phyloP scores from a whole-genome alignment of 352 stramenopile genomes.

The Phytophthora kernoviae region DNA sequence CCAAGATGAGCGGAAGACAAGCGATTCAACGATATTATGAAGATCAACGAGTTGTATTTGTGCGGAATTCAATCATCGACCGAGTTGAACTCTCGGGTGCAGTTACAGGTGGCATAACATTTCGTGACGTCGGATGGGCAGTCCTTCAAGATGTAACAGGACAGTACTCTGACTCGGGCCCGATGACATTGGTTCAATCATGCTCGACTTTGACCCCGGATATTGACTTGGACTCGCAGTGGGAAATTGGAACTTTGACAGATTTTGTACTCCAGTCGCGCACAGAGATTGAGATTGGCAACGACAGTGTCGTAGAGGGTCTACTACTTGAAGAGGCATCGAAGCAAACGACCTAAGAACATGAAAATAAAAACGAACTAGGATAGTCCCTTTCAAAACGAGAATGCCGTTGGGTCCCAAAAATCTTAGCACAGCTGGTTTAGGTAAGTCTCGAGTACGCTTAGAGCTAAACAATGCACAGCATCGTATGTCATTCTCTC shows the following conservation, averaged over 20 bases:
- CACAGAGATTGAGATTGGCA: constrained; percentile 26
- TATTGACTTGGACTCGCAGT: constrained; percentile 36
- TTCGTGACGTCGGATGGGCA: constrained; percentile 35
- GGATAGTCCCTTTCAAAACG: too few species aligned
- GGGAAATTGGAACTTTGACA: constrained; percentile 41
- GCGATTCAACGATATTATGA: constrained; percentile 32
- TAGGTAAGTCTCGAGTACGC: too few species aligned
- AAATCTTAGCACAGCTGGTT: too few species aligned
- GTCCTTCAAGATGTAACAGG: constrained; percentile 29
- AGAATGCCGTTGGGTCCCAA: too few species aligned
- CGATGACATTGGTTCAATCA: constrained; percentile 29
- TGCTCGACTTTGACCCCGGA: constrained; percentile 31
- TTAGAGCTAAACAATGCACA: too few species aligned
- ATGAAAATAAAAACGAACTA: too few species aligned
- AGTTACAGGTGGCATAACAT: constrained; percentile 14
- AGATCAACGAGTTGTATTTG: constrained; percentile 23
- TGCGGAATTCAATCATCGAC: constrained; percentile 28
- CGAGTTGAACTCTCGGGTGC: constrained; percentile 6
- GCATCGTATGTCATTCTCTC: too few species aligned
- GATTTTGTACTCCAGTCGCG: constrained; percentile 47
- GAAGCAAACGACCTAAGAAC: background rate
- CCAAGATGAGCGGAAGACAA: constrained; percentile 22
- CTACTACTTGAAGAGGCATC: constrained; percentile 23
- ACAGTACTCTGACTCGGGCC: constrained; percentile 7
- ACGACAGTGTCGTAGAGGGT: constrained; percentile 30